Base-by-base conservation (phyloP, 2,329 filamentous ascomycete species). In the Colletotrichum sansevieriae region DNA sequence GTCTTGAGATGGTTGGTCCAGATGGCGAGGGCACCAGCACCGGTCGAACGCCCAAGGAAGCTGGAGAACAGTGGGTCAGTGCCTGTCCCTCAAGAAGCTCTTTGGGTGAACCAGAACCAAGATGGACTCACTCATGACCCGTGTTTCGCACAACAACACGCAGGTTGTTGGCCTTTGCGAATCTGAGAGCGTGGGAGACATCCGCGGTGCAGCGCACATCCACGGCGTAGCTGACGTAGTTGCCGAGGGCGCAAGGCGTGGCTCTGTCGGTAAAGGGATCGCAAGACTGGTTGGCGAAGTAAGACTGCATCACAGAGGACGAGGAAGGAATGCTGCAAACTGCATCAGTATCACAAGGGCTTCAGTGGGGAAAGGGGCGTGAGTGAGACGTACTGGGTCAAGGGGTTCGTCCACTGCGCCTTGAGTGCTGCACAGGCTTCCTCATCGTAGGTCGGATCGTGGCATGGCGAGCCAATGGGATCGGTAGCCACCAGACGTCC, bases 391-490 rank as follows among this genome's bases (percentile, higher is more conserved):
- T 72, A 81, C 78, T 82, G 80, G 15, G 77, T 75, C 68, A 75
- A 71, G 15, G 79, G 75, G 43, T 74, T 72, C 29, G 70, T 72
- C 80, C 81, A 83, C 59, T 75, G 67, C 15, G 65, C 71, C 68
- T 79, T 73, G 11, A 87, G 73, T 2, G 70, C 73, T 2, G 74
- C 70, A 73, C 87, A 89, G 37, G 73, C 77, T 4, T 72, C 74
- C 3, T 78, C 79, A 73, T 88, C 76, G 72, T 85, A 87, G 8
- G 72, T 72, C 5, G 76, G 79, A 33, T 81, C 77, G 71, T 90
- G 87, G 73, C 88, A 91, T 0, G 83, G 78, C 3, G 82, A 75
- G 0, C 81, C 88, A 3, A 89, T 73, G 0, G 88, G 88, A 3
- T 83, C 75, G 0, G 84, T 88, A 9, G 82, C 79, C 41, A 90